A percentile compares a stretch with the other conserved stretches of the same genome.
Evolutionary conservation across 208 protist species (phyloP).

Genomic region (Tritrichomonas foetus): DNA sequence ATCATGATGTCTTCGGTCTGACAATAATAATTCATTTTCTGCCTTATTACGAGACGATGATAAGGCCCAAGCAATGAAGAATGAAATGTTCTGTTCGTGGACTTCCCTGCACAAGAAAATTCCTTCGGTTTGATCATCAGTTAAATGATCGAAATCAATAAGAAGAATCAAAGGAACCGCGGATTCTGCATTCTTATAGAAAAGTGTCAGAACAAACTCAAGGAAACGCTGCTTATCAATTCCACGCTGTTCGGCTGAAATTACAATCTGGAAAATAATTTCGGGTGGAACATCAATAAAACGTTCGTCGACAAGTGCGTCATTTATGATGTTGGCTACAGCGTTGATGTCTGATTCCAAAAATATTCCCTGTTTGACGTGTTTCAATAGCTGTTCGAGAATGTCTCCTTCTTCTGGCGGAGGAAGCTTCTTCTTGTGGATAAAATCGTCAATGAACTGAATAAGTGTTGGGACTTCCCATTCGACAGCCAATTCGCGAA

Average conservation of each 20-base stretch:
- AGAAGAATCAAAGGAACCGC: background rate
- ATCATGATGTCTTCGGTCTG: background rate
- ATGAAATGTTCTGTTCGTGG: background rate
- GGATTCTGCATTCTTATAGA: background rate
- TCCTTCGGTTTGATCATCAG: background rate
- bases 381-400: no score
- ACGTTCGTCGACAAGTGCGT: background rate
- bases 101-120: background rate
- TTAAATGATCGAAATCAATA: constrained; percentile 38
- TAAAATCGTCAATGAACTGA: no score
- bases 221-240: background rate
- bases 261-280: background rate
- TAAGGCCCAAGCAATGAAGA: background rate
- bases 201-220: background rate
- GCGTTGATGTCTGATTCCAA: background rate
- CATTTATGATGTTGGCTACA: background rate
- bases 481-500: no score
- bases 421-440: no score
- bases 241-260: background rate
- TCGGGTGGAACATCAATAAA: background rate
- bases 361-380: no score
- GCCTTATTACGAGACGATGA: background rate
- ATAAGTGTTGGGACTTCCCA: no score
- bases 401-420: no score
- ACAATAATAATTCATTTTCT: background rate